These are phyloP conservation scores for Clathrospora elynae DNA, from an alignment of 2,329 filamentous ascomycete species.

Conservation along the genomic window DNA sequence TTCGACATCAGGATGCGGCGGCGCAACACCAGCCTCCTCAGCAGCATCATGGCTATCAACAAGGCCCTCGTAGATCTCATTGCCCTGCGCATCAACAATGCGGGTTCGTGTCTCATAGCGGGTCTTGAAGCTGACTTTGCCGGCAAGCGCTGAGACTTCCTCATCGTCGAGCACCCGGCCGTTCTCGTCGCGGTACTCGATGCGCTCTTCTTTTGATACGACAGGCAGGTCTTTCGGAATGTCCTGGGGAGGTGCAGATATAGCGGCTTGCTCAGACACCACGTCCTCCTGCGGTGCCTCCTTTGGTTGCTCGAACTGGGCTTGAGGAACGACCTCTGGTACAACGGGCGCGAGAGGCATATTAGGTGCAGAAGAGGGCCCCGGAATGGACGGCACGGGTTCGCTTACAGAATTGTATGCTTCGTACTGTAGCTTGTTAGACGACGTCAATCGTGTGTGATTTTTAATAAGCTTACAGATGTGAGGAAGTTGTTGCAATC, in stretches of 20 bases:
- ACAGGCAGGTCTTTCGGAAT: conserved; percentile 38
- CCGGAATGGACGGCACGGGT: conserved; percentile 29
- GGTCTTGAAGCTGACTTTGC: conserved; percentile 94
- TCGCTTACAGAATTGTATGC: conserved; percentile 30
- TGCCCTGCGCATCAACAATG: conserved; percentile 77
- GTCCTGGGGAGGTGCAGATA: conserved; percentile 37
- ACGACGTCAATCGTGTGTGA: conserved; percentile 14
- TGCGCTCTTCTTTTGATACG: conserved; percentile 71
- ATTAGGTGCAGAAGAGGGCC: conserved; percentile 35
- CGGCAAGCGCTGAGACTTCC: conserved; percentile 81
- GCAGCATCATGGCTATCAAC: conserved; percentile 43
- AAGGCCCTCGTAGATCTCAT: conserved; percentile 66
- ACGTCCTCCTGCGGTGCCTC: conserved; percentile 28
- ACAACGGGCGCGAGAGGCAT: conserved; percentile 25
- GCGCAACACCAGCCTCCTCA: conserved; percentile 50
- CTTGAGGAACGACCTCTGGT: conserved; percentile 10
- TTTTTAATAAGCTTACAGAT: conserved; percentile 67
- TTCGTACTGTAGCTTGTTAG: conserved; percentile 36
- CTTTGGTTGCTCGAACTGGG: conserved; percentile 17
- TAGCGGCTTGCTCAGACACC: conserved; percentile 35
- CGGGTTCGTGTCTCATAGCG: conserved; percentile 94
- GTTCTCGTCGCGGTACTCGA: conserved; percentile 94
- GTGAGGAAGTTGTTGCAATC: conserved; percentile 94
- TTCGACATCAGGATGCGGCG: conserved; percentile 62
- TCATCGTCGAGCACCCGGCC: conserved; percentile 86